These are phyloP conservation scores for Neurospora crassa DNA, from an alignment of 2,329 filamentous ascomycete species.

Conservation along the genomic window DNA sequence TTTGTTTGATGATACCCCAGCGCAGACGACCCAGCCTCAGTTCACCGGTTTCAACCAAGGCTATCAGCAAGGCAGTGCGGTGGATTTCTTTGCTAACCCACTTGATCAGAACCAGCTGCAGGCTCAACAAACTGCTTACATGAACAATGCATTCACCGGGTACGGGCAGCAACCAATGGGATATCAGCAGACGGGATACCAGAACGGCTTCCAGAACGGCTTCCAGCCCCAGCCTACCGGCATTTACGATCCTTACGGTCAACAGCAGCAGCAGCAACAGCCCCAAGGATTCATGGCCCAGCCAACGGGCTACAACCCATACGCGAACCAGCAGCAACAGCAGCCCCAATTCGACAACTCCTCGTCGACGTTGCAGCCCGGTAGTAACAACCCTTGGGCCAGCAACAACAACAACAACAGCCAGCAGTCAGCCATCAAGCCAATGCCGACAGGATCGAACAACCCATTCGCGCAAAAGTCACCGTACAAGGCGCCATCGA, in stretches of 20 bases:
- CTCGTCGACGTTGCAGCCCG: slow-evolving; percentile 50
- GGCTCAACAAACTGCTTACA: slow-evolving; percentile 69
- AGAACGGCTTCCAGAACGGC: slow-evolving; percentile 44
- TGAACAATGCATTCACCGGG: slow-evolving; percentile 46
- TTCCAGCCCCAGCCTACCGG: slow-evolving; percentile 58
- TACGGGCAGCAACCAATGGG: slow-evolving; percentile 31
- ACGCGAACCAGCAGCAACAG: slow-evolving; percentile 34
- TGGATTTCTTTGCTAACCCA: slow-evolving; percentile 96
- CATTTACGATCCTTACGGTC: slow-evolving; percentile 56
- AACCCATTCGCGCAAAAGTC: slow-evolving; percentile 70
- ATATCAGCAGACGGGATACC: slow-evolving; percentile 28
- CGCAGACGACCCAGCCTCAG: slow-evolving; percentile 56
- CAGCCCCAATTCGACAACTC: slow-evolving; percentile 43
- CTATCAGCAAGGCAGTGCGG: slow-evolving; percentile 91
- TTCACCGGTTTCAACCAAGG: slow-evolving; percentile 90
- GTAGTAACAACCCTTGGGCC: slow-evolving; percentile 93
- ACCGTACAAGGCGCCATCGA: slow-evolving; percentile 41
- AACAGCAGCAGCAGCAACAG: slow-evolving; percentile 29
- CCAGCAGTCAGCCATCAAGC: slow-evolving; percentile 51
- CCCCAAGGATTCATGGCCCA: slow-evolving; percentile 29
- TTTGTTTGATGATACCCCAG: slow-evolving; percentile 75
- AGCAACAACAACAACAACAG: slow-evolving; percentile 49
- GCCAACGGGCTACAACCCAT: slow-evolving; percentile 28
- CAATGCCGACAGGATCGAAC: slow-evolving; percentile 89
- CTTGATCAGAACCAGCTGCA: slow-evolving; percentile 73